These are phyloP conservation scores for Echinosophora koreensis DNA, from an alignment of 306 rosid species.

Conservation along the genomic window DNA sequence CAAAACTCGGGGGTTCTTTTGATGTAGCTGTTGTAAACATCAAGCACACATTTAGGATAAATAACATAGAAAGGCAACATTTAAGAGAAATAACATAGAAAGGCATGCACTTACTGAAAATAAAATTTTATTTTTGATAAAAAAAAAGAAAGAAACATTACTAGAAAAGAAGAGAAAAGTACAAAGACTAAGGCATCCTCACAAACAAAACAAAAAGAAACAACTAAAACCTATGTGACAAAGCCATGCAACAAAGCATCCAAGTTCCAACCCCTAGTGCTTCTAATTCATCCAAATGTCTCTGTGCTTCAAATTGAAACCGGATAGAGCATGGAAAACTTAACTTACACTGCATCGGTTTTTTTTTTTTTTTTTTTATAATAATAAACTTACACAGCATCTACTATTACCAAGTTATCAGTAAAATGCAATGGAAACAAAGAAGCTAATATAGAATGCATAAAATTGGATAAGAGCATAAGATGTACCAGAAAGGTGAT, in stretches of 20 bases:
- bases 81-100: constrained; percentile 20
- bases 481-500: constrained; percentile 85
- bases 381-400: not conserved
- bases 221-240: not conserved
- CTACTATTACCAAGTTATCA: constrained; percentile 11
- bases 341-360: not conserved
- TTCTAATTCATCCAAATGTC: not conserved
- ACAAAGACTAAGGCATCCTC: not conserved
- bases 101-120: not conserved
- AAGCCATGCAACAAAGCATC: not conserved
- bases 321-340: constrained; percentile 24
- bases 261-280: not conserved
- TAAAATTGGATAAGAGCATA: constrained; percentile 34
- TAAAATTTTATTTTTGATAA: not conserved
- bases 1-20: constrained; percentile 70
- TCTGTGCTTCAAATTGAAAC: not conserved
- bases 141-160: too few species aligned
- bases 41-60: constrained; percentile 24
- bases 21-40: constrained; percentile 58
- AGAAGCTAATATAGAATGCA: not conserved
- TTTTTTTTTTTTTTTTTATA: not conserved
- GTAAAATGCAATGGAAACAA: constrained; percentile 19
- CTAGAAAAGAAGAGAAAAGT: too few species aligned
- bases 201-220: not conserved
- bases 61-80: constrained; percentile 16